Evolutionary conservation across 257 asterid genomes (phyloP), one percentile per base, ranked within the genome.

Genomic region (Paraleonurus japonicus): DNA sequence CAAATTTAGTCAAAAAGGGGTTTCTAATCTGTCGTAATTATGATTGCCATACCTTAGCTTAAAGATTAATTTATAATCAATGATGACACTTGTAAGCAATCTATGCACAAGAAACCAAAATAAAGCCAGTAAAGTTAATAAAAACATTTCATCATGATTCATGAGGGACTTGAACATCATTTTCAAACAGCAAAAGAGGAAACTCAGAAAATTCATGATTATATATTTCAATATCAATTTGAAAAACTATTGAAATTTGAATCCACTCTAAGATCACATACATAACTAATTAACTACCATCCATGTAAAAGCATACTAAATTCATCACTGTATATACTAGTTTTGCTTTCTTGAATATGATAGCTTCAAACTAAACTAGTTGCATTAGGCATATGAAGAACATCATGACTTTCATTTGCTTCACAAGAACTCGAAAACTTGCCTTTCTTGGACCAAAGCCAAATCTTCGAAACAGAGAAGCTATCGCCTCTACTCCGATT

Each of bases 401-500:
- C 80, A 23, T 27, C 53, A 70, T n/a, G 54, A 47, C 12, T 41
- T 48, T 43, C 75, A 75, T 73, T 79, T 28, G 15, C 71, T 28
- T 77, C 71, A n/a, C 71, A 69, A 48, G 75, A 62, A 51, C 65
- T 47, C 23, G 69, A 24, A 47, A 81, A 63, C 41, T 59, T 80
- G 60, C 78, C 79, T 65, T 79, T 85, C 69, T 84, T 84, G 79
- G 95, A 82, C 95, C 95, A 88, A 0, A 85, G 82, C 95, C 95
- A 85, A 61, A 88, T 84, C 82, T 86, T 88, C 60, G 92, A 88
- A 41, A 86, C 85, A 54, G 95, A 89, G 69, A 74, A 85, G 61
- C 96, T 89, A 22, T 89, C 96, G 7, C 89, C 86, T 80, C 84
- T 71, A 51, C 82, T 77, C 79, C 84, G 76, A 13, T 58, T 71